Conservation (phyloP, 768 basidiomycete species). For the Mycena kentingensis region DNA sequence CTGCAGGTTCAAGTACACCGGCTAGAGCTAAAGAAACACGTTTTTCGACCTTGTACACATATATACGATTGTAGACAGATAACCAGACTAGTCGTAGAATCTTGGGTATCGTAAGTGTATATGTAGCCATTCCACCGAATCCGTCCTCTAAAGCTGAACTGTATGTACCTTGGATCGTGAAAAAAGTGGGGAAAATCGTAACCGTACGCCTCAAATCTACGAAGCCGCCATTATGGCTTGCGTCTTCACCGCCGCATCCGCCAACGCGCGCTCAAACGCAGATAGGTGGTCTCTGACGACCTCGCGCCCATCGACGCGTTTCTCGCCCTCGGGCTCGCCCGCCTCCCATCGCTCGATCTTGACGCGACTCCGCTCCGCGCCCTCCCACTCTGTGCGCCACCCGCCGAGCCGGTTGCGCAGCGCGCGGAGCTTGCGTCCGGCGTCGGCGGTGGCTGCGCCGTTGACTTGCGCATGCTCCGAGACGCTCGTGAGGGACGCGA, state of each 20-base stretch:
- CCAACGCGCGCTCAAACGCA: conserved; percentile 73
- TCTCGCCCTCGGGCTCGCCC: conserved; percentile 50
- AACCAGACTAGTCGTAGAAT: too few species aligned
- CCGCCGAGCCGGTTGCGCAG: conserved; percentile 81
- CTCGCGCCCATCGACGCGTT: conserved; percentile 65
- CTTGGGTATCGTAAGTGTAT: too few species aligned
- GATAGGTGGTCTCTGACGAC: conserved; percentile 77
- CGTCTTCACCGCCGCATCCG: conserved; percentile 74
- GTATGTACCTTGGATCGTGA: too few species aligned
- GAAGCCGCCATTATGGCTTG: conserved; percentile 81
- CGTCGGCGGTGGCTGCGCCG: conserved; percentile 80
- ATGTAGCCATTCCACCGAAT: too few species aligned
- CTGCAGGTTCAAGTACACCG: conserved; percentile 35
- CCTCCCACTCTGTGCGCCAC: conserved; percentile 82
- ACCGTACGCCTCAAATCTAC: too few species aligned
- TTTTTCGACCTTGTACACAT: too few species aligned
- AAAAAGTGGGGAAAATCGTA: conserved; percentile 4
- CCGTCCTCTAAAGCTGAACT: too few species aligned
- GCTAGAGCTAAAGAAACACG: too few species aligned
- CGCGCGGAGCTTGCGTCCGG: conserved; percentile 83
- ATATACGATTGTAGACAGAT: too few species aligned
- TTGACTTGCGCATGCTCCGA: conserved; percentile 91
- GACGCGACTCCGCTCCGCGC: conserved; percentile 75
- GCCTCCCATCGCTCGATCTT: conserved; percentile 84
- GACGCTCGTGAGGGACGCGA: conserved; percentile 71